Evolutionary conservation across 2,329 filamentous ascomycete genomes (phyloP), one percentile per base, ranked within the genome.

Genomic region (Fusarium nelsonii): DNA sequence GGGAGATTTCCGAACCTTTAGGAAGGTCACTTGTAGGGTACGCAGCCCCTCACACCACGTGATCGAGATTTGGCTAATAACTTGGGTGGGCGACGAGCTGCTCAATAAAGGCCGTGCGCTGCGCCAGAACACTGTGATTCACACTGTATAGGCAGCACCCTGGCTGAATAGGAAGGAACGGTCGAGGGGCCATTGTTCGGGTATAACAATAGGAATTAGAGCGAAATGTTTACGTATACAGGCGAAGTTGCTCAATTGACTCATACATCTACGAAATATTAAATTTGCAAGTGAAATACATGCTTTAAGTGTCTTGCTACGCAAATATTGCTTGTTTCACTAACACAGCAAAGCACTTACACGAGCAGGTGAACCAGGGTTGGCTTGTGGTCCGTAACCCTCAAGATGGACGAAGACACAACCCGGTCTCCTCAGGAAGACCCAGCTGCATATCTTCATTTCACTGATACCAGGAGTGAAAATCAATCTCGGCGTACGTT

Each of bases 31-130:
- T 30, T 11, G 74, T 80, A 80, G 78, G 78, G 78, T 77, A 79
- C 68, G 72, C 73, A 80, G 71, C 78, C 78, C 78, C 74, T 69
- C 64, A 43, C 30, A 50, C 74, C 78, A 80, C 79, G 78, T 80
- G 79, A 60, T 20, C 23, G 23, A n/a, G 12, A 11, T 28, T 26
- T 45, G 26, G 30, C 30, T 28, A 4, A 23, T 30, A 34, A 58
- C 34, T 46, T 33, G 18, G 49, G 49, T 49, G 30, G 58, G 60
- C n/a, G 37, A 63, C 43, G 48, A 44, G 45, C 34, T 37, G 34
- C 2, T 8, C 34, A 8, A 8, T 4, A 1, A 9, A 12, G 14
- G 10, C 28, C 28, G 50, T 55, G 45, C 23, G 23, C 1, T 0
- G 2, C 1, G 0, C 0, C 0, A 0, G 3, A 4, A 10, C 44